Conservation (phyloP, 257 asterid species). For the Solanum ossicruentum region DNA sequence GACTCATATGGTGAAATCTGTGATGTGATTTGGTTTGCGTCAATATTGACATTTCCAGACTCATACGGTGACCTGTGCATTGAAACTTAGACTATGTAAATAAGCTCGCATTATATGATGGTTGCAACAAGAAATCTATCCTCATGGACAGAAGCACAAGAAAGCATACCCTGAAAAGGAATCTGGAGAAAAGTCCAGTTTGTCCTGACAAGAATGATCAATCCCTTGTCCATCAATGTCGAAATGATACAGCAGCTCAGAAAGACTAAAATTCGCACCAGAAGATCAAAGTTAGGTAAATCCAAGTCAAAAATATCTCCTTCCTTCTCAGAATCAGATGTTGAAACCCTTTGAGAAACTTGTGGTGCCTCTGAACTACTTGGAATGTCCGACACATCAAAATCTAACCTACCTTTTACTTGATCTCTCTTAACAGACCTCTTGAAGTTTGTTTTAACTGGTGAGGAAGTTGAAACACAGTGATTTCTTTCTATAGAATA, state of each 20-base stretch:
- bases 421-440: constrained; percentile 41
- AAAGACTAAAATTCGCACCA: constrained; percentile 21
- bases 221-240: constrained; percentile 18
- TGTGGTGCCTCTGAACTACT: constrained; percentile 25
- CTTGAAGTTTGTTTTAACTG: constrained; percentile 33
- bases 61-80: constrained; percentile 37
- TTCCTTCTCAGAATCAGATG: constrained; percentile 56
- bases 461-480: constrained; percentile 49
- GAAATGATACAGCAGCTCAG: constrained; percentile 27
- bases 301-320: constrained; percentile 63
- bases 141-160: background rate
- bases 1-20: constrained; percentile 32
- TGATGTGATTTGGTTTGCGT: constrained; percentile 25
- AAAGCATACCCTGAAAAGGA: constrained; percentile 16
- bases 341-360: constrained; percentile 26
- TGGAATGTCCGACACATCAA: constrained; percentile 50
- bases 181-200: constrained; percentile 20
- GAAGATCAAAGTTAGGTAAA: constrained; percentile 49
- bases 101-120: background rate
- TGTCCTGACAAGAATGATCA: constrained; percentile 13
- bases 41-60: constrained; percentile 22
- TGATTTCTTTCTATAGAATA: constrained; percentile 73
- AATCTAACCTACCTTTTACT: constrained; percentile 78
- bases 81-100: background rate
- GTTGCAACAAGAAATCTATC: background rate